A percentile compares a stretch with the other conserved stretches of the same genome.
These are phyloP conservation scores for Skeletonema marinoi DNA, from an alignment of 108 stramenopile genomes.

Conservation along the genomic window DNA sequence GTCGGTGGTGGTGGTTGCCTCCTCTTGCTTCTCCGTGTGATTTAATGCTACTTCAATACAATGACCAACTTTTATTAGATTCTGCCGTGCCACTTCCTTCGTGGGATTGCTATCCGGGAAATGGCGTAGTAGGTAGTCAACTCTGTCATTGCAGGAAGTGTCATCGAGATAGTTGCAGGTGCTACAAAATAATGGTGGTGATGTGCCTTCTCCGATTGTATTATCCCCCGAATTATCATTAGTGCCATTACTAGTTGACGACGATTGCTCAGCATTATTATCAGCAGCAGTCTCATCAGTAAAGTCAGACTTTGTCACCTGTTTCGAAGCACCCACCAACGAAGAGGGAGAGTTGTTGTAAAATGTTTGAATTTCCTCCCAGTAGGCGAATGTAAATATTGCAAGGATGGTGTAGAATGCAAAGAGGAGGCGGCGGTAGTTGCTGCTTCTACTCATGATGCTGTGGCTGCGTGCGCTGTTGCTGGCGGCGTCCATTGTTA, in stretches of 20 bases:
- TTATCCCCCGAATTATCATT: no score
- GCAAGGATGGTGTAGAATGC: neutral
- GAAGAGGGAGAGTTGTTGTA: neutral
- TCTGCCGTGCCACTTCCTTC: no score
- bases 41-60: no score
- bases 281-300: neutral
- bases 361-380: neutral
- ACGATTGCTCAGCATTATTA: neutral
- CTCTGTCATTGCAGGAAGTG: no score
- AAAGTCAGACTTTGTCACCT: neutral
- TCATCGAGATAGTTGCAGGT: no score
- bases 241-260: neutral
- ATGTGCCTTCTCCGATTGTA: no score
- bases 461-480: neutral
- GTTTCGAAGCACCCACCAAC: neutral
- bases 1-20: no score
- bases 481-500: neutral
- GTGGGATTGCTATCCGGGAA: no score
- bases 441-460: neutral
- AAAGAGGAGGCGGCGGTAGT: neutral
- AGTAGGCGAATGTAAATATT: neutral
- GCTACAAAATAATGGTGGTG: no score
- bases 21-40: no score
- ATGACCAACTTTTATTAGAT: no score
- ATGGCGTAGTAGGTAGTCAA: no score